Evolutionary conservation across 306 rosid species (phyloP).

Genomic region (Vachellia collinsii): DNA sequence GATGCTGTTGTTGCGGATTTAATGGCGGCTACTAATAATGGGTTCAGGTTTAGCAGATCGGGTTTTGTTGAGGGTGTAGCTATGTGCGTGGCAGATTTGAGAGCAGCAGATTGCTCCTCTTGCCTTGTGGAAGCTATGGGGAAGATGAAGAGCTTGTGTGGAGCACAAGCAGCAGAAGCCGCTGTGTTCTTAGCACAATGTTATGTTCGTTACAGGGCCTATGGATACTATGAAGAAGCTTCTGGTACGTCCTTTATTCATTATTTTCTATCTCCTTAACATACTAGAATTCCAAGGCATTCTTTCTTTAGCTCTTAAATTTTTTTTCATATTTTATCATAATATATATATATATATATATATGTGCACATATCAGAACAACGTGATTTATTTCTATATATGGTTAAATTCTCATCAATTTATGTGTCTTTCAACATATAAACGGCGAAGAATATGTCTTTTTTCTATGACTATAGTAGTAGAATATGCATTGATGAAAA

Average conservation of each 20-base stretch:
- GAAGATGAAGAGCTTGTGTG: conserved; percentile 78
- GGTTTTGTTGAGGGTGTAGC: conserved; percentile 78
- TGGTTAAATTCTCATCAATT: background rate
- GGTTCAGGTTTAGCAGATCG: conserved; percentile 79
- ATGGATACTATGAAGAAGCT: conserved; percentile 71
- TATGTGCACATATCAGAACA: too few species aligned
- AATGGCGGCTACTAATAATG: conserved; percentile 41
- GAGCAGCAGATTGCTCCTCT: conserved; percentile 67
- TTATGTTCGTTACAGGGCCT: conserved; percentile 89
- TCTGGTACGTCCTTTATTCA: conserved; percentile 48
- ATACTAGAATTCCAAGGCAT: background rate
- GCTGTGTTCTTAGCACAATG: conserved; percentile 90
- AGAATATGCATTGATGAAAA: background rate
- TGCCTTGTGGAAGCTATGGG: conserved; percentile 76
- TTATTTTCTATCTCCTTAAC: background rate
- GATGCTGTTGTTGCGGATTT: conserved; percentile 80
- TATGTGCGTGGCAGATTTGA: conserved; percentile 81
- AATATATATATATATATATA: background rate
- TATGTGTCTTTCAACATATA: too few species aligned
- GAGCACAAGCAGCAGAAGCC: conserved; percentile 80
- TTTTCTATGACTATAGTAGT: background rate
- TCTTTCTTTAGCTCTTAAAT: background rate
- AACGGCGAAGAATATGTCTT: background rate
- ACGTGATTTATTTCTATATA: background rate
- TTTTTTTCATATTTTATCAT: background rate